These are phyloP conservation scores for Gaillardinia entomophila DNA, from an alignment of 805 yeast species.

Conservation along the genomic window DNA sequence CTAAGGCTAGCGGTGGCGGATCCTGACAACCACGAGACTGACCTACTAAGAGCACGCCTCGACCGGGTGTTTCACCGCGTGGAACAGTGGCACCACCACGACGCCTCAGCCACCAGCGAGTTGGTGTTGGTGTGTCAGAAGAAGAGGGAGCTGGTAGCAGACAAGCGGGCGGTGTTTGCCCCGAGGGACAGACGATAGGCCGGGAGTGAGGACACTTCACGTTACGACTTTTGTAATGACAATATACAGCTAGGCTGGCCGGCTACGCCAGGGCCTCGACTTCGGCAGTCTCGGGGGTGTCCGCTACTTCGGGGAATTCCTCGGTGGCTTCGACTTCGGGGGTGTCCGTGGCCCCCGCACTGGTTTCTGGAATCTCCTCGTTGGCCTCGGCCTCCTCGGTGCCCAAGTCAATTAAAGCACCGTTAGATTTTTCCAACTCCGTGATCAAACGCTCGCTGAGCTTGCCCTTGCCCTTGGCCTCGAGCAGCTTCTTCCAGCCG, in stretches of 20 bases:
- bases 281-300: slow-evolving; percentile 6
- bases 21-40: slow-evolving; percentile 22
- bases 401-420: slow-evolving; percentile 10
- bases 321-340: slow-evolving; percentile 37
- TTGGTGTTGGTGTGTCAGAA: slow-evolving; percentile 23
- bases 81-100: slow-evolving; percentile 9
- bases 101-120: slow-evolving; percentile 8
- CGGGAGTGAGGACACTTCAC: neutral
- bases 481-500: slow-evolving; percentile 64
- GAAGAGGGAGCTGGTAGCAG: slow-evolving; percentile 10
- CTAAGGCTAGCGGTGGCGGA: slow-evolving; percentile 21
- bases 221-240: neutral
- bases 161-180: slow-evolving; percentile 1
- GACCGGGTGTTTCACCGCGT: slow-evolving; percentile 22
- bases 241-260: no score
- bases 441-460: slow-evolving; percentile 58
- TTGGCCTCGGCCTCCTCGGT: slow-evolving; percentile 1
- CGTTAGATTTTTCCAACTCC: slow-evolving; percentile 21
- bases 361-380: slow-evolving; percentile 1
- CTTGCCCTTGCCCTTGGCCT: slow-evolving; percentile 43
- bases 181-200: neutral
- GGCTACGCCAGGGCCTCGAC: neutral
- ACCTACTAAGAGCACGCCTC: slow-evolving; percentile 17
- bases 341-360: slow-evolving; percentile 2
- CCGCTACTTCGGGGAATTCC: slow-evolving; percentile 7